Evolutionary conservation across 2,329 filamentous ascomycete species (phyloP).

Genomic region (Torrubiella hemipterigena): DNA sequence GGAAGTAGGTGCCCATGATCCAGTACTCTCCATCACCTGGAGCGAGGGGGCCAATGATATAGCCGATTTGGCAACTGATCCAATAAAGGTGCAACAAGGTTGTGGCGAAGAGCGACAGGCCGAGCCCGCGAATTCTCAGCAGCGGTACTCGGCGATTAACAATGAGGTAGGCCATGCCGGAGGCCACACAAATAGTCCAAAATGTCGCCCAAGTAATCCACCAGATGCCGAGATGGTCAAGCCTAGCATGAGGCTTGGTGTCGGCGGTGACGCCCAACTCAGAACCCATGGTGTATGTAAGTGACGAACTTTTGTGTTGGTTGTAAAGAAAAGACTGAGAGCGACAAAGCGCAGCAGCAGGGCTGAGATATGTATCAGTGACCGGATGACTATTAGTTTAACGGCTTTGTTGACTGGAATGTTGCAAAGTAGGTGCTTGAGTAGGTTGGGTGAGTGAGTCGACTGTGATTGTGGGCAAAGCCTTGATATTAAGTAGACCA

Average conservation of each 20-base stretch:
- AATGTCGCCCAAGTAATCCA: constrained; percentile 18
- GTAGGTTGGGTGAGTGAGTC: too few species aligned
- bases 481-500: too few species aligned
- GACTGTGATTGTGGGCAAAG: too few species aligned
- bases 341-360: too few species aligned
- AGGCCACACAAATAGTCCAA: constrained; percentile 22
- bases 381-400: too few species aligned
- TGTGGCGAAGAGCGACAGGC: constrained; percentile 26
- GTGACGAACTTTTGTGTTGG: neutral
- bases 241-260: constrained; percentile 7
- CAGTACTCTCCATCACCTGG: constrained; percentile 46
- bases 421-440: too few species aligned
- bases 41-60: constrained; percentile 20
- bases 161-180: constrained; percentile 26
- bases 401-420: too few species aligned
- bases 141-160: constrained; percentile 21
- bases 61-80: constrained; percentile 24
- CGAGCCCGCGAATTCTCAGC: constrained; percentile 25
- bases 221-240: constrained; percentile 20
- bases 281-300: constrained; percentile 12
- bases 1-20: constrained; percentile 53
- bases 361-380: too few species aligned
- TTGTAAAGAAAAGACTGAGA: too few species aligned
- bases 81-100: constrained; percentile 27
- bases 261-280: constrained; percentile 12